Conservation (phyloP, 129 eudicot species). For the Flaveria robusta region DNA sequence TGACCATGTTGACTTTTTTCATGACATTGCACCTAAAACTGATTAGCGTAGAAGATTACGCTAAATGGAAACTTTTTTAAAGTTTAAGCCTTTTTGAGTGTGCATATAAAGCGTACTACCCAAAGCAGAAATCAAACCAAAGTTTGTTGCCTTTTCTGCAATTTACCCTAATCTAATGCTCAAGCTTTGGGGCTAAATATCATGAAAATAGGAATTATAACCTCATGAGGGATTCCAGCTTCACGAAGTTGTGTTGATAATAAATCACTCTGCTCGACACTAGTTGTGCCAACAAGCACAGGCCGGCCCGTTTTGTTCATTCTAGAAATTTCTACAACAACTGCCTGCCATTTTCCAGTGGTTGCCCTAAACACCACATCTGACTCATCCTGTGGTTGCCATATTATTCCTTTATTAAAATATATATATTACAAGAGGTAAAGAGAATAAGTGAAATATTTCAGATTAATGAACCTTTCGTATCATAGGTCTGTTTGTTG, state of each 20-base stretch:
- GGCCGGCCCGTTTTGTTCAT: conserved; percentile 98
- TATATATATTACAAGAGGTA: background rate
- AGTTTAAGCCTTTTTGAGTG: background rate
- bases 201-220: conserved; percentile 25
- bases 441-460: conserved; percentile 25
- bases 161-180: conserved; percentile 1
- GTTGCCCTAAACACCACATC: conserved; percentile 96
- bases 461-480: conserved; percentile 63
- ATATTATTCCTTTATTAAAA: conserved; percentile 7
- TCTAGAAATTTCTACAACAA: conserved; percentile 95
- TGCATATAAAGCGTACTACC: background rate
- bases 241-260: conserved; percentile 81
- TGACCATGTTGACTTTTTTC: conserved; percentile 6
- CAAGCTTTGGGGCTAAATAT: background rate
- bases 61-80: background rate
- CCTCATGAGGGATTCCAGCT: conserved; percentile 97
- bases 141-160: background rate
- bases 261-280: conserved; percentile 97
- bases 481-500: conserved; percentile 97
- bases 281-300: conserved; percentile 98
- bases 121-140: background rate
- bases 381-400: conserved; percentile 73
- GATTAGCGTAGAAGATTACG: background rate
- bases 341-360: conserved; percentile 96
- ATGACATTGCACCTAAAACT: background rate